Base-by-base conservation (phyloP, 148 eudicot species). In the Heliamphora exappendiculata region DNA sequence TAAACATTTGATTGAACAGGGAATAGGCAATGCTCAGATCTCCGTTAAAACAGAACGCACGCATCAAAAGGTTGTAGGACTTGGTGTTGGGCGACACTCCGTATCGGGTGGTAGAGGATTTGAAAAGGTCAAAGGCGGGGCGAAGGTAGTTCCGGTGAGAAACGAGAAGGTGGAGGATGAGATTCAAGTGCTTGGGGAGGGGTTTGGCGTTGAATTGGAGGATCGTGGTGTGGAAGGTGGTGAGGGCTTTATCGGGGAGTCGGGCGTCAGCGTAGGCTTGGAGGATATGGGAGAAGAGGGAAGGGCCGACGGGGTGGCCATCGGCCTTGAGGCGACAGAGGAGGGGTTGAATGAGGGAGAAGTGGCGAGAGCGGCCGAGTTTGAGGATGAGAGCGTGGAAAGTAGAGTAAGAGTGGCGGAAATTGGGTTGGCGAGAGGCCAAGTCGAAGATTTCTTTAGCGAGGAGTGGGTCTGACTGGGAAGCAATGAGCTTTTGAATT, bases 401-500 rank as follows among this genome's bases (percentile, higher is more conserved):
- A 19, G 91, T 65, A 47, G 94, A 78, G 78, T 90, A 89, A 5
- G 88, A 81, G 63, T 86, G 98, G 36, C 71, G 82, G 74, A 94
- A 90, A 76, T 84, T 80, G 72, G 91, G 98, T 70, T 88, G 90
- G 6, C 77, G 80, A 53, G 97, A 85, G 74, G 98, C 90, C 54
- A 91, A 85, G 73, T 91, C 91, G 79, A 94, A 94, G 67, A 94
- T 91, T 64, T 94, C 98, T 72, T 88, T 89, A 24, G 97, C 97
- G 37, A 94, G 84, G 22, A 94, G 90, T 42, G 98, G 93, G 67
- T 94, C 97, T 10, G 91, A 72, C 81, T 94, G 97, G 26, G 90
- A 80, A 0, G 91, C 81, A 36, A 93, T 88, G 17, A 93, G 73
- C 79, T 93, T 93, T 58, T 82, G 87, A 50, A 93, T 72, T 76